Base-by-base conservation (phyloP, 2,329 filamentous ascomycete species). In the Trichoderma koningii region DNA sequence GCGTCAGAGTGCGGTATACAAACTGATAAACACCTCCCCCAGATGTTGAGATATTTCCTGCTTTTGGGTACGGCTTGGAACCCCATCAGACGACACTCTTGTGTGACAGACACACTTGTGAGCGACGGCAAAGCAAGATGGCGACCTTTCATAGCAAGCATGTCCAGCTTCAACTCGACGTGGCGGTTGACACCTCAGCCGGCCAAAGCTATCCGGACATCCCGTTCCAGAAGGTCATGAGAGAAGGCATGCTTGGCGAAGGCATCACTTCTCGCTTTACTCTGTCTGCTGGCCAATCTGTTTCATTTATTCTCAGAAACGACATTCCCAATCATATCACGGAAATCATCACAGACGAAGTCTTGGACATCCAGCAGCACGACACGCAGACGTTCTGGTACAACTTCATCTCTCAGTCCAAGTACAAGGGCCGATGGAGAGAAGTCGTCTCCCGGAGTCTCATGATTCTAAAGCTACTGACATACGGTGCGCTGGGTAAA, bases 381-480 rank as follows among this genome's bases (percentile, higher is more conserved):
- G 86, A 87, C 67, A 93, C 89, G 0, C 88, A 89, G 71, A 81
- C 79, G 9, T 93, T 85, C 74, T 93, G 90, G 90, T 87, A 83
- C 69, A 86, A 87, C 69, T 93, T 89, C 86, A 89, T 92, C 62
- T 82, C 83, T 6, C 86, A 88, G 73, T 89, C 86, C 74, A 86
- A 82, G 68, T 93, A 92, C 74, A 86, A 85, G 66, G 90, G 90
- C 5, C 83, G 87, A 41, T 93, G 89, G 85, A 82, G 88, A 61
- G 89, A 92, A 74, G 86, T 90, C 3, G 88, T 93, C 6, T 81
- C 82, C 28, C 82, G 90, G 63, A 92, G 89, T 71, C 77, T 93
- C 57, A 85, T 93, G 80, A 86, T 92, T 61, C 76, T 93, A 51
- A 93, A 93, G 75, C 81, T 93, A 76, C 80, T 93, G 70, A 92